phyloP scores from a whole-genome alignment of 1,284 basidiomycete genomes.

The Rhodotorula mucilaginosa region DNA sequence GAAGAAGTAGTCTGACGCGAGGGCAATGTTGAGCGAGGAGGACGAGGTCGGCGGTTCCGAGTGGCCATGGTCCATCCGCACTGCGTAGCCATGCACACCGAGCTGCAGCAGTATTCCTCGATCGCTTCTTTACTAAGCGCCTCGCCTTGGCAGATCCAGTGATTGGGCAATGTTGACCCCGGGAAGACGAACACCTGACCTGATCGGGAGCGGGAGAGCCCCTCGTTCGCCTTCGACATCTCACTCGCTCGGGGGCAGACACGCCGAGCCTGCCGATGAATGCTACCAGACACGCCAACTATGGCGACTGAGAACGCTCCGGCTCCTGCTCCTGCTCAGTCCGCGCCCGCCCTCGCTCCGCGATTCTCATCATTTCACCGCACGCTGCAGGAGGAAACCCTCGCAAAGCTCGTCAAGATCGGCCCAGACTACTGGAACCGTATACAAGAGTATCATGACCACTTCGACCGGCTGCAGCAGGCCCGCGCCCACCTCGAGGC shows the following conservation, averaged over 20 bases:
- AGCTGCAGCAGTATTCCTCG: neutral
- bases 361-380: neutral
- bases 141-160: neutral
- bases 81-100: neutral
- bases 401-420: neutral
- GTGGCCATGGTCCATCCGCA: constrained; percentile 11
- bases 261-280: too few relatives aligned
- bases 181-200: neutral
- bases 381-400: neutral
- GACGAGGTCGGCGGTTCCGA: neutral
- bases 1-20: constrained; percentile 97
- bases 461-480: too few relatives aligned
- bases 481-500: too few relatives aligned
- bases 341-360: neutral
- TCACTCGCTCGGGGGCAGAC: too few relatives aligned
- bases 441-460: too few relatives aligned
- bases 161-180: too few relatives aligned
- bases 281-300: too few relatives aligned
- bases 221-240: too few relatives aligned
- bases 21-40: constrained; percentile 25
- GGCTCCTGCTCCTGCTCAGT: neutral
- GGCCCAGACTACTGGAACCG: too few relatives aligned
- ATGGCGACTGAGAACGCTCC: neutral
- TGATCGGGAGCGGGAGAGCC: too few relatives aligned
- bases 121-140: neutral